These are phyloP conservation scores for Piromyces sp. DNA, from an alignment of 192 early-diverging fungal species.

Conservation along the genomic window DNA sequence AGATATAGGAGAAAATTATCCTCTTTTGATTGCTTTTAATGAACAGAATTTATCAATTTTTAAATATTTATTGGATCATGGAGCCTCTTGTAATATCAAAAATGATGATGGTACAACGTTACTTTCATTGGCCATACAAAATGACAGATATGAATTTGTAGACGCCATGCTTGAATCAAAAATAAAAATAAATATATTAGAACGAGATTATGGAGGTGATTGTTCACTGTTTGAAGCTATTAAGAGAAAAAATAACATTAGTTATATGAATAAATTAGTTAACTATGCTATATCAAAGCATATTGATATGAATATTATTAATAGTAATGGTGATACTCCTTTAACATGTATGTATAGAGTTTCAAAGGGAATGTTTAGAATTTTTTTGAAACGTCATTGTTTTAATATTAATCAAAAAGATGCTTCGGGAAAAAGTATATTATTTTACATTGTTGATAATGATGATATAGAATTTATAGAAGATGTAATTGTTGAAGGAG, in stretches of 20 bases:
- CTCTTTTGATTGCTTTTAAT: neutral
- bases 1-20: neutral
- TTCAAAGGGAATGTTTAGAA: too few relatives aligned
- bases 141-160: neutral
- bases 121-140: neutral
- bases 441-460: too few relatives aligned
- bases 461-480: too few relatives aligned
- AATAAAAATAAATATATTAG: neutral
- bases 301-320: neutral
- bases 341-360: too few relatives aligned
- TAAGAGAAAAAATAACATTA: neutral
- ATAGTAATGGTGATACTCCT: neutral
- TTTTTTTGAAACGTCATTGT: too few relatives aligned
- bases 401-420: too few relatives aligned
- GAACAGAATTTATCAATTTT: neutral
- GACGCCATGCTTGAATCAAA: neutral
- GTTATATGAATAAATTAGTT: neutral
- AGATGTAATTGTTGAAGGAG: too few relatives aligned
- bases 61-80: neutral
- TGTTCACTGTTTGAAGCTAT: neutral
- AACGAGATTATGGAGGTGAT: neutral
- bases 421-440: too few relatives aligned
- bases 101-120: neutral
- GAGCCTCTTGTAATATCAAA: neutral
- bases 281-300: neutral